These are phyloP conservation scores for Didymellaceae sp. DNA, from an alignment of 2,329 filamentous ascomycete species.

Conservation along the genomic window DNA sequence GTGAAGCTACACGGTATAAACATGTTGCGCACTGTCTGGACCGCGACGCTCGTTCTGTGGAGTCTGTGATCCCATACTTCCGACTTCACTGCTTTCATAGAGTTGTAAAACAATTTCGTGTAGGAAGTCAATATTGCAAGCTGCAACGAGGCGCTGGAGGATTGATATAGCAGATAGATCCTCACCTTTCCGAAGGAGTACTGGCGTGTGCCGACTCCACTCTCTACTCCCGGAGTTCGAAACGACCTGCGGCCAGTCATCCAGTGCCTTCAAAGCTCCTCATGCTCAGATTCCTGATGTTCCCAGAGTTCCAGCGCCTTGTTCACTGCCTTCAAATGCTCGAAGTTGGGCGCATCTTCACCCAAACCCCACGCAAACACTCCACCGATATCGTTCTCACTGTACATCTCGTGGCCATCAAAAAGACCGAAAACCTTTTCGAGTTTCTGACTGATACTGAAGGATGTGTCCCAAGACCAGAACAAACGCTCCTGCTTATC, in stretches of 20 bases:
- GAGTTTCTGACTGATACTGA: constrained; percentile 68
- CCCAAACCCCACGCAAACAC: constrained; percentile 79
- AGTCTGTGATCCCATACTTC: constrained; percentile 49
- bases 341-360: constrained; percentile 60
- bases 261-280: background rate
- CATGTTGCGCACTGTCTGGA: constrained; percentile 36
- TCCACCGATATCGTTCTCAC: constrained; percentile 61
- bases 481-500: constrained; percentile 66
- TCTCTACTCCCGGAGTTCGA: background rate
- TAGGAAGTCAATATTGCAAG: background rate
- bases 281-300: background rate
- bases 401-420: background rate
- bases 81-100: background rate
- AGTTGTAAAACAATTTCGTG: too few species aligned
- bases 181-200: background rate
- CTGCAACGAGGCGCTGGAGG: background rate
- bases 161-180: background rate
- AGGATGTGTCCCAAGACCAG: constrained; percentile 76
- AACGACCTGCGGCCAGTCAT: background rate
- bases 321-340: constrained; percentile 49
- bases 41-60: constrained; percentile 45
- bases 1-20: background rate
- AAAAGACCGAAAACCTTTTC: constrained; percentile 56
- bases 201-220: constrained; percentile 6
- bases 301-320: constrained; percentile 3